These are phyloP conservation scores for Monosporascus sp. DNA, from an alignment of 2,329 filamentous ascomycete species.

Conservation along the genomic window DNA sequence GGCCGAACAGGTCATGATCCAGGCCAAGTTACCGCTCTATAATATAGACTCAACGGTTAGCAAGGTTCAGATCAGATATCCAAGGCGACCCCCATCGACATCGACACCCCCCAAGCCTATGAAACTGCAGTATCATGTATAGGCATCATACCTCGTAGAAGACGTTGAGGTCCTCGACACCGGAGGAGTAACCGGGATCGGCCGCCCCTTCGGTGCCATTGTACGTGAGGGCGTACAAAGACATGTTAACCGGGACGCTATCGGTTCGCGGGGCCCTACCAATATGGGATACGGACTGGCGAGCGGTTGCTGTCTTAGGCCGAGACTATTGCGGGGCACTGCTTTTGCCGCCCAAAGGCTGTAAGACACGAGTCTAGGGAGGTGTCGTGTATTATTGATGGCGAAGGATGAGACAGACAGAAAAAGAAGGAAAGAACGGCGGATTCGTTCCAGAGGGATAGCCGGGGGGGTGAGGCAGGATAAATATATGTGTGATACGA, in stretches of 20 bases:
- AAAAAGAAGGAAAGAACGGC: no score
- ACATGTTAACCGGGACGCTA: slow-evolving; percentile 16
- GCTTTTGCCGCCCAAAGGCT: not conserved
- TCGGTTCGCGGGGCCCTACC: not conserved
- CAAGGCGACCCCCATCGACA: no score
- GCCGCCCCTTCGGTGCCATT: slow-evolving; percentile 46
- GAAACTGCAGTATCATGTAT: not conserved
- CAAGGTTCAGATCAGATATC: not conserved
- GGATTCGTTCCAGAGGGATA: no score
- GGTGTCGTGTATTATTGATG: not conserved
- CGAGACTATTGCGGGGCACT: not conserved
- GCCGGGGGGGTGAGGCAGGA: no score
- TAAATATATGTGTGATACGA: no score
- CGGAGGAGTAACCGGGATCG: slow-evolving; percentile 45
- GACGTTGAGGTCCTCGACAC: slow-evolving; percentile 68
- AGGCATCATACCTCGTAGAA: slow-evolving; percentile 65
- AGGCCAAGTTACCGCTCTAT: slow-evolving; percentile 75
- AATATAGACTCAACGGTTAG: slow-evolving; percentile 3
- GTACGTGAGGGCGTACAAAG: slow-evolving; percentile 34
- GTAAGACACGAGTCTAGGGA: not conserved
- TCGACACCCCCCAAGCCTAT: no score
- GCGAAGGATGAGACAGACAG: no score
- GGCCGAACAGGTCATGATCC: slow-evolving; percentile 70
- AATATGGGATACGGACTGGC: not conserved
- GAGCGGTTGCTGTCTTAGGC: not conserved